These are phyloP conservation scores for Leishmania braziliensis DNA, from an alignment of 208 protist genomes.

Conservation along the genomic window DNA sequence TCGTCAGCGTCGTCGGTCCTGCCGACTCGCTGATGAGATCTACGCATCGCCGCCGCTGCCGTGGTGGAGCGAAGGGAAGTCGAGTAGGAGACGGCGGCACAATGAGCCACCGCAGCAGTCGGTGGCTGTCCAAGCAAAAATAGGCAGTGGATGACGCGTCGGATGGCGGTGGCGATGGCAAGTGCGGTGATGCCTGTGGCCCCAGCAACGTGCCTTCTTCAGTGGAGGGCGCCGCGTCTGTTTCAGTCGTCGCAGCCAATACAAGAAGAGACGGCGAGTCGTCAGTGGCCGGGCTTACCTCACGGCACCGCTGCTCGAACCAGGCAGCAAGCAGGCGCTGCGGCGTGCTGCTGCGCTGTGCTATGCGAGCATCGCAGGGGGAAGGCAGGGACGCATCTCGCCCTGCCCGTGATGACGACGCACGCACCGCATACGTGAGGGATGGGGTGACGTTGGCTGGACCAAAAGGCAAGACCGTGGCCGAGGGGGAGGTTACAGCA, in stretches of 20 bases:
- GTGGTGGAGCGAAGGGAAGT: not conserved
- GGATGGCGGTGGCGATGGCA: not conserved
- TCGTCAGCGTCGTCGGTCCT: not conserved
- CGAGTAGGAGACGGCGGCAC: not conserved
- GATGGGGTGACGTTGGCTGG: not conserved
- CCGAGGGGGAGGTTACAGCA: not conserved
- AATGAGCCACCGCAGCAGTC: constrained; percentile 1
- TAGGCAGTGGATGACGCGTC: not conserved
- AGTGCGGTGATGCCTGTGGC: not conserved
- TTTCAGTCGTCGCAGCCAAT: not conserved
- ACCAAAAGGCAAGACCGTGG: not conserved
- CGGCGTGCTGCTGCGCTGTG: constrained; percentile 6
- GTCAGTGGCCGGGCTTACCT: not conserved
- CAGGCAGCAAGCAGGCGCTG: constrained; percentile 11
- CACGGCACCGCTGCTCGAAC: constrained; percentile 12
- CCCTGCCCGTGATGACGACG: not conserved
- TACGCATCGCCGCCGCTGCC: not conserved
- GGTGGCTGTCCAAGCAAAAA: not conserved
- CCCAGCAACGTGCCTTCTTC: not conserved
- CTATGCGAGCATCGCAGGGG: not conserved
- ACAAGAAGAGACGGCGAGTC: not conserved
- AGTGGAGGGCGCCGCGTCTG: not conserved
- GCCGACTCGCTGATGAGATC: not conserved
- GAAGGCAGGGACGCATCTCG: not conserved
- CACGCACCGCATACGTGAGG: not conserved